phyloP scores from a whole-genome alignment of 768 basidiomycete species.

The Hypsizygus marmoreus region DNA sequence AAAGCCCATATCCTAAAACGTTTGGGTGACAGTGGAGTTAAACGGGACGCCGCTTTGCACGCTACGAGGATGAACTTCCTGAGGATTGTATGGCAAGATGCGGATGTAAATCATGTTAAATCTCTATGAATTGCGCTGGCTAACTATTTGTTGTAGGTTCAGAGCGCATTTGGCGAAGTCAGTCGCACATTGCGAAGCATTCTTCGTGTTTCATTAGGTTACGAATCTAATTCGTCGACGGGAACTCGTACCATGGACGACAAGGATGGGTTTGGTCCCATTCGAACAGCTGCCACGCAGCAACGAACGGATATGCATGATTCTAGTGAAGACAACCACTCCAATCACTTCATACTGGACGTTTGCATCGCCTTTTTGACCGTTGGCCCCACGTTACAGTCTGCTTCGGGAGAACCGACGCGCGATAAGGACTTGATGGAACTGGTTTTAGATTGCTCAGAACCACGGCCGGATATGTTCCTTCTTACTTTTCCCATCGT shows the following conservation, averaged over 20 bases:
- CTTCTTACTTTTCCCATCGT: conserved; percentile 58
- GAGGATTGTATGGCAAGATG: conserved; percentile 62
- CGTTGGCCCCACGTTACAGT: conserved; percentile 63
- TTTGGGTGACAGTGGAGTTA: conserved; percentile 24
- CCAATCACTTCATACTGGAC: conserved; percentile 41
- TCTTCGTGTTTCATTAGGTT: conserved; percentile 40
- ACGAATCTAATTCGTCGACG: conserved; percentile 18
- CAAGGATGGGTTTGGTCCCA: conserved; percentile 59
- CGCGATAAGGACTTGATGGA: conserved; percentile 64
- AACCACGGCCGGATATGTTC: conserved; percentile 50
- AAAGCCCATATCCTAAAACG: conserved; percentile 50
- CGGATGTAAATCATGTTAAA: conserved; percentile 54
- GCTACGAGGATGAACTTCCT: conserved; percentile 46
- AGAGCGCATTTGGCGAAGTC: conserved; percentile 40
- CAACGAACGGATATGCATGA: conserved; percentile 30
- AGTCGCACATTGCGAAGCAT: conserved; percentile 37
- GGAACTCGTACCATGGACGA: conserved; percentile 36
- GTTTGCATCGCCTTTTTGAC: conserved; percentile 64
- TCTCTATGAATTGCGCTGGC: neutral
- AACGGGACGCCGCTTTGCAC: conserved; percentile 9
- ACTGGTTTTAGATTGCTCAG: conserved; percentile 47
- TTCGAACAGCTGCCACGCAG: conserved; percentile 39
- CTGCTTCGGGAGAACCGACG: conserved; percentile 55
- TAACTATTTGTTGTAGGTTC: conserved; percentile 43
- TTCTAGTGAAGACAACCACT: conserved; percentile 25